Conservation (phyloP, 495 filamentous ascomycete species). For the Apiosordaria backusii region DNA sequence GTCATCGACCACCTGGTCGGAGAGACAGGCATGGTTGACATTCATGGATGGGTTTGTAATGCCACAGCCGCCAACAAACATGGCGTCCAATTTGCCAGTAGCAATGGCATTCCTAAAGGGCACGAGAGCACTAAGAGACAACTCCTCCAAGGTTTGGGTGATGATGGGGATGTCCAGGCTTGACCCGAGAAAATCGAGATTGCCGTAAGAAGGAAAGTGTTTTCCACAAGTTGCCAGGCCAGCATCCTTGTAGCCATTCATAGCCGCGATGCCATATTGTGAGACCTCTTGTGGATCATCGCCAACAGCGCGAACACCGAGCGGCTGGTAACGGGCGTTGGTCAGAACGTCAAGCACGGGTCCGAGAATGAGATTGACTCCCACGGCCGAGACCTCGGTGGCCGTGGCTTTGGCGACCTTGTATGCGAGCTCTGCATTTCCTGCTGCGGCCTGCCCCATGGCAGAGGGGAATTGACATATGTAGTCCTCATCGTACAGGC, state of each 20-base stretch:
- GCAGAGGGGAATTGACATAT: constrained; percentile 88
- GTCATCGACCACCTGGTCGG: constrained; percentile 85
- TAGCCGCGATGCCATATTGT: constrained; percentile 77
- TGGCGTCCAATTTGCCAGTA: constrained; percentile 73
- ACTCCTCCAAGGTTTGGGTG: constrained; percentile 82
- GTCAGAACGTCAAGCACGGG: constrained; percentile 88
- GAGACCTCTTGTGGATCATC: constrained; percentile 91
- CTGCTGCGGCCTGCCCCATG: constrained; percentile 86
- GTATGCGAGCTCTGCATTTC: constrained; percentile 71
- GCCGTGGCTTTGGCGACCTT: constrained; percentile 83
- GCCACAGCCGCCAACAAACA: constrained; percentile 89
- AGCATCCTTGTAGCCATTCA: constrained; percentile 85
- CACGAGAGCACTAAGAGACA: constrained; percentile 76
- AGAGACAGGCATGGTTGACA: constrained; percentile 87
- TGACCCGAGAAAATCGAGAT: constrained; percentile 85
- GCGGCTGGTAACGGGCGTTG: constrained; percentile 79
- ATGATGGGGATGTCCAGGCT: constrained; percentile 86
- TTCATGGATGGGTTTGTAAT: constrained; percentile 84
- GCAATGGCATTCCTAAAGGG: constrained; percentile 83
- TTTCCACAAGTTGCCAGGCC: constrained; percentile 84
- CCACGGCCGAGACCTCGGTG: constrained; percentile 78
- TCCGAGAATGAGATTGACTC: constrained; percentile 87
- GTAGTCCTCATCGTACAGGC: constrained; percentile 84
- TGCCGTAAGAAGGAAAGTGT: constrained; percentile 90
- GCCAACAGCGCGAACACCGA: constrained; percentile 77